Base-by-base conservation (phyloP, 345 rosid genomes). In the Salix suchowensis region DNA sequence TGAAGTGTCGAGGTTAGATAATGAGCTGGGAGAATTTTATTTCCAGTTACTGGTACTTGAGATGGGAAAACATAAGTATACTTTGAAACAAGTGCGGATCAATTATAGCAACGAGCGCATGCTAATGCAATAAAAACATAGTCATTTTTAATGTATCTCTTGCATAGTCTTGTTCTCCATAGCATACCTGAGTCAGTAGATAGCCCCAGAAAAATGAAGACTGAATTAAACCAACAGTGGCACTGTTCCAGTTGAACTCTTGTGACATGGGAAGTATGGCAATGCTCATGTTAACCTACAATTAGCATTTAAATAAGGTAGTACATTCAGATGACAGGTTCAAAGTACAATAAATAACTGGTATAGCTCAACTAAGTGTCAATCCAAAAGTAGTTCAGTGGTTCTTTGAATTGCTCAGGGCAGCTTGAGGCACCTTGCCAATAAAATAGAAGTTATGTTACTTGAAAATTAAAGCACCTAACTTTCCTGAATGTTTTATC, bases 181-280 rank as follows among this genome's bases (percentile, higher is more conserved):
- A 72, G 54, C 26, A 65, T 60, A 94, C 98, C 97, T 95, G 98
- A 68, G 98, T 95, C 74, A 91, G 94, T 66, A 95, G 87, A 80
- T 95, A 95, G 46, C 98, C 98, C 98, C 98, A 90, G 94, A 95
- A 95, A 88, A 95, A 93, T 40, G 97, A 95, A 76, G 98, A 95
- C 86, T 95, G 98, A 77, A 93, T 95, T 83, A 91, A 86, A 80
- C 98, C 98, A 82, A 95, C 93, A 1, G 98, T 95, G 68, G 97
- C 91, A 83, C 97, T 93, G 86, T 88, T 93, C 98, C 98, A 95
- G 77, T 86, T 89, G 83, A 83, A 95, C 88, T 95, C 93, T 86
- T 89, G 81, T 50, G 97, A 95, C 98, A 95, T 95, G 40, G 98
- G 97, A 81, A 95, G 97, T 65, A 95, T 91, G 16, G 98, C 97